phyloP scores from a whole-genome alignment of 73 alveolate genomes.

The Paramecium primaurelia region DNA sequence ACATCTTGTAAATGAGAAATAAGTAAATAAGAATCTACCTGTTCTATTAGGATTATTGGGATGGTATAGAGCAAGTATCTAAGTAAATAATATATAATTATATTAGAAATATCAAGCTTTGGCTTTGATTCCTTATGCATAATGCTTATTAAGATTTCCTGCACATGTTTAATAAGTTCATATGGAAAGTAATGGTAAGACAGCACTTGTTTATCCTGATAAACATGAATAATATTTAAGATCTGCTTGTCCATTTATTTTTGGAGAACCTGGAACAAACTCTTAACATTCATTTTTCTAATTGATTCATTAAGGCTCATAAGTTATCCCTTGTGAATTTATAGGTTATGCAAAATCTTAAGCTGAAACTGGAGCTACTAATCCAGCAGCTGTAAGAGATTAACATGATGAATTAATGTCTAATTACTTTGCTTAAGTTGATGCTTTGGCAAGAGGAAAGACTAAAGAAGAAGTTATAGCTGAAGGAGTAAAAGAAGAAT shows the following conservation, averaged over 20 bases:
- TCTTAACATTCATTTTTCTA: slow-evolving; percentile 39
- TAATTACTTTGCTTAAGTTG: slow-evolving; percentile 45
- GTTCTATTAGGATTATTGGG: slow-evolving; percentile 58
- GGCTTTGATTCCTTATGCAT: slow-evolving; percentile 46
- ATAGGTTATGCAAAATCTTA: slow-evolving; percentile 47
- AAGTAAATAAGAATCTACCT: slow-evolving; percentile 34
- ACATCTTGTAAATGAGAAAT: slow-evolving; percentile 43
- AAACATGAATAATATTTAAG: neutral
- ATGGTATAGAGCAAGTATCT: slow-evolving; percentile 40
- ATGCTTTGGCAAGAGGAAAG: slow-evolving; percentile 47
- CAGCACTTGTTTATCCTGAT: neutral
- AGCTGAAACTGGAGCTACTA: neutral
- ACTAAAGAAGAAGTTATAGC: neutral
- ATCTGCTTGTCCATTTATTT: slow-evolving; percentile 45
- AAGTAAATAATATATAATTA: neutral
- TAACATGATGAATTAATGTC: slow-evolving; percentile 53
- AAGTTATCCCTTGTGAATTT: slow-evolving; percentile 37
- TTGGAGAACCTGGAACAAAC: slow-evolving; percentile 54
- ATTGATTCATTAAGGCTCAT: slow-evolving; percentile 24
- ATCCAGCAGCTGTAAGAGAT: slow-evolving; percentile 7
- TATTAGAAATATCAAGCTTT: slow-evolving; percentile 26
- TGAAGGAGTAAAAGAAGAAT: slow-evolving; percentile 17
- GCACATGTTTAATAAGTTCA: slow-evolving; percentile 40
- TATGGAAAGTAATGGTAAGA: slow-evolving; percentile 46
- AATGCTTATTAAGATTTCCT: slow-evolving; percentile 43